Percentiles rank a stretch among this genome's conserved stretches.
Conservation (phyloP, 106 monocot species). For the Apostasia ramifera region DNA sequence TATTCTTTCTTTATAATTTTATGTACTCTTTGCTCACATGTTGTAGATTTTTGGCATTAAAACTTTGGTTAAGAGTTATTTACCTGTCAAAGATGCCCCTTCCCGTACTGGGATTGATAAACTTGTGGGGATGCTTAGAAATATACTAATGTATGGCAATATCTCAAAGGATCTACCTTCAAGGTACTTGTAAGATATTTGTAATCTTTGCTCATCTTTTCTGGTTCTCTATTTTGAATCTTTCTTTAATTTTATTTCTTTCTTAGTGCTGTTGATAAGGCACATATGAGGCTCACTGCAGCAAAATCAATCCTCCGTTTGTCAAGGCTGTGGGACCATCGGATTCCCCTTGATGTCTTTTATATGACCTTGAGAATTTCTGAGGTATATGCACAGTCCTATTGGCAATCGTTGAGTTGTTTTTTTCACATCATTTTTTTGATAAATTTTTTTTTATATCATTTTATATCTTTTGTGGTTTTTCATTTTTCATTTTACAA, state of each 20-base stretch:
- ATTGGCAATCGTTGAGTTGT: not conserved
- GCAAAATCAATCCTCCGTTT: constrained; percentile 95
- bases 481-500: not conserved
- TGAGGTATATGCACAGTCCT: constrained; percentile 42
- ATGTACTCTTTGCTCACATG: not conserved
- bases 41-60: constrained; percentile 83
- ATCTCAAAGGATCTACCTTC: constrained; percentile 60
- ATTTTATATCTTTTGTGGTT: not conserved
- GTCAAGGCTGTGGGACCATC: constrained; percentile 89
- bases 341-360: constrained; percentile 77
- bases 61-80: constrained; percentile 93
- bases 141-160: constrained; percentile 71
- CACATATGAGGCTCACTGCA: constrained; percentile 78
- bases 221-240: not conserved
- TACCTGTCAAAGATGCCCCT: constrained; percentile 81
- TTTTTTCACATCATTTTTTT: not conserved
- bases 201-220: constrained; percentile 1
- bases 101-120: constrained; percentile 75
- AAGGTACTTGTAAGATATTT: constrained; percentile 41
- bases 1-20: too few species aligned
- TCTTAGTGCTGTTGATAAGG: constrained; percentile 76
- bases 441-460: too few species aligned
- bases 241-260: constrained; percentile 3
- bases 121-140: constrained; percentile 61
- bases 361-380: constrained; percentile 74